Evolutionary conservation across 108 stramenopile genomes (phyloP).

Genomic region (Discostella stelligeroides): DNA sequence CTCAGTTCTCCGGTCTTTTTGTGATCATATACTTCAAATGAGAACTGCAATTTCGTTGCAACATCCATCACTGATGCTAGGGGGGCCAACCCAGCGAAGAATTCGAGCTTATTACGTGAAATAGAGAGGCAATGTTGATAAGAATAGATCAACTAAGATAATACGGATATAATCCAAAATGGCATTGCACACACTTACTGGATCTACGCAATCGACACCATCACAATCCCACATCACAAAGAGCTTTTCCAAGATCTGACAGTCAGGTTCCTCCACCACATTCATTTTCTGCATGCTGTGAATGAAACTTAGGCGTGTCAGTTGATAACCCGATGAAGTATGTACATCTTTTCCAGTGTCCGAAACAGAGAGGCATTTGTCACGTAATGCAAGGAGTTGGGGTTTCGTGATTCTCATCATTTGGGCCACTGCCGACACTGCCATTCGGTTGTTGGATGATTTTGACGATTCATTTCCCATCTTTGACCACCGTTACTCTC

Average conservation of each 20-base stretch:
- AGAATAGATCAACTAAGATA: not conserved
- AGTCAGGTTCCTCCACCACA: conserved; percentile 22
- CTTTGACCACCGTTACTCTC: not conserved
- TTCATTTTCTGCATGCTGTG: conserved; percentile 28
- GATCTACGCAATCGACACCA: conserved; percentile 33
- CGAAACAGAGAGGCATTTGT: conserved; percentile 21
- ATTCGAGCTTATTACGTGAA: conserved; percentile 12
- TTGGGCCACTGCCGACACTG: conserved; percentile 33
- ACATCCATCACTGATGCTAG: conserved; percentile 57
- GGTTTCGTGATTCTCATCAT: conserved; percentile 41
- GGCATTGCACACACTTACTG: conserved; percentile 16
- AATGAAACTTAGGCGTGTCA: conserved; percentile 18
- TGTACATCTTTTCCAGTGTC: conserved; percentile 12
- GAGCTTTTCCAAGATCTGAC: conserved; percentile 56
- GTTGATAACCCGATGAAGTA: conserved; percentile 30
- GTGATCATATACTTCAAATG: conserved; percentile 49
- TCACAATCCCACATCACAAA: conserved; percentile 70
- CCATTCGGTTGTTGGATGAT: conserved; percentile 20
- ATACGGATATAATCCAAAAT: no score
- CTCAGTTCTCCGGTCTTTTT: conserved; percentile 24
- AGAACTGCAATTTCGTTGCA: conserved; percentile 39
- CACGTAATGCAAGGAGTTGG: conserved; percentile 29
- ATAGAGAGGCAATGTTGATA: not conserved
- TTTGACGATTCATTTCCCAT: conserved; percentile 27
- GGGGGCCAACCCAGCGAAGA: conserved; percentile 62